Conservation (phyloP, 768 basidiomycete genomes). For the Tulasnella sp. region DNA sequence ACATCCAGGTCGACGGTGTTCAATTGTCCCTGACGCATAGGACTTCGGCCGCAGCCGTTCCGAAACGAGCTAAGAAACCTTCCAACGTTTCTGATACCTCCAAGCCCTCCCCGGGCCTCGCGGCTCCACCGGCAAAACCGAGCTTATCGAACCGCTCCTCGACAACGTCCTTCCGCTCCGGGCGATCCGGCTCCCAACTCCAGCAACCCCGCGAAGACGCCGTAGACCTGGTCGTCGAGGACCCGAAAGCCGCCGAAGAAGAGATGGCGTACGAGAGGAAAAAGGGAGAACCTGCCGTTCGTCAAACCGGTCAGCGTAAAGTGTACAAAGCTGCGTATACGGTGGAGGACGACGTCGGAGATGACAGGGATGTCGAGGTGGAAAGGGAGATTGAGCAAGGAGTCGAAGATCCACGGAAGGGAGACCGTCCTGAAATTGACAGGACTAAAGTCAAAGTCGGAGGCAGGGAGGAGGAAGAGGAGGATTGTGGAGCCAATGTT, state of each 20-base stretch:
- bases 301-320: constrained; percentile 50
- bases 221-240: constrained; percentile 86
- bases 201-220: constrained; percentile 57
- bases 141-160: constrained; percentile 33
- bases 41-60: constrained; percentile 12
- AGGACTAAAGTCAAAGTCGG: constrained; percentile 24
- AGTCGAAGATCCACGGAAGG: constrained; percentile 52
- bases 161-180: constrained; percentile 28
- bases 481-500: constrained; percentile 38
- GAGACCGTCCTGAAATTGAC: constrained; percentile 66
- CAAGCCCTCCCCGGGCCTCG: constrained; percentile 31
- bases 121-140: constrained; percentile 35
- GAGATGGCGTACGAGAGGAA: constrained; percentile 58
- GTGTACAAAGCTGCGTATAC: constrained; percentile 54
- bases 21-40: constrained; percentile 54
- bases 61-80: constrained; percentile 6
- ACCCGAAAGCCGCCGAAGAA: constrained; percentile 57
- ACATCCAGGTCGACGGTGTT: constrained; percentile 48
- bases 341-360: constrained; percentile 43
- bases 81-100: neutral
- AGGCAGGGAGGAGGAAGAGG: neutral
- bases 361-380: constrained; percentile 51
- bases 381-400: constrained; percentile 42
- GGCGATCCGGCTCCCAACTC: neutral
- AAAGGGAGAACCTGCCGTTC: constrained; percentile 60